Percentiles rank a stretch among this genome's conserved stretches.
These are phyloP conservation scores for Erysimum cheiranthoides DNA, from an alignment of 345 rosid species.

Conservation along the genomic window DNA sequence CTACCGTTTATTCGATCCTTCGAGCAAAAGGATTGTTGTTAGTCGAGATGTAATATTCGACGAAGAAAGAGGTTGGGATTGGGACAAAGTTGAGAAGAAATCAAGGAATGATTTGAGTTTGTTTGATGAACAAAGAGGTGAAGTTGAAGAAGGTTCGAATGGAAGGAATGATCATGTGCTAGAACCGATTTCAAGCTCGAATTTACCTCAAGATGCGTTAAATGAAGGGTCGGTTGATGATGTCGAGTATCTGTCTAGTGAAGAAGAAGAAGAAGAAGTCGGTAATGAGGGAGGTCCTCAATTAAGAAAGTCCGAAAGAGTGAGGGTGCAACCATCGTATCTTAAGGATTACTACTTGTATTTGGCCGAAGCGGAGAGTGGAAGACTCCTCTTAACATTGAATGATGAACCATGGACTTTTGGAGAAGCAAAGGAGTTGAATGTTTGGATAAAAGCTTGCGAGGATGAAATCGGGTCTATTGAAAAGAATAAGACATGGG, in stretches of 20 bases:
- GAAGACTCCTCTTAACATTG: fast-evolving
- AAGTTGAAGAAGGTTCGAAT: too few relatives aligned
- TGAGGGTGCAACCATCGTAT: too few relatives aligned
- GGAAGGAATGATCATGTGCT: too few relatives aligned
- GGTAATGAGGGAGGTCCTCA: background rate
- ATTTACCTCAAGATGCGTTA: too few relatives aligned
- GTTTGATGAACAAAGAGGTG: too few relatives aligned
- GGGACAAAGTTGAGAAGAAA: background rate
- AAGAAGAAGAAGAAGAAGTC: background rate
- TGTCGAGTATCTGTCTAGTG: too few relatives aligned
- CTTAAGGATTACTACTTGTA: too few relatives aligned
- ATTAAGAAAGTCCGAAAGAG: too few relatives aligned
- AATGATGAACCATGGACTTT: background rate
- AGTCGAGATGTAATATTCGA: background rate
- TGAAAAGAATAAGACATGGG: background rate
- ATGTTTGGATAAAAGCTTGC: background rate
- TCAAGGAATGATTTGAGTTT: too few relatives aligned
- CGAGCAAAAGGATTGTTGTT: fast-evolving
- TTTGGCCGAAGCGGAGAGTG: background rate
- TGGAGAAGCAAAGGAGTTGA: background rate
- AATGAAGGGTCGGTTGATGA: too few relatives aligned
- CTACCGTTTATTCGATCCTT: fast-evolving
- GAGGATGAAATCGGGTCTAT: fast-evolving
- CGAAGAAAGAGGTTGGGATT: fast-evolving
- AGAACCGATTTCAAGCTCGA: too few relatives aligned